Conservation (phyloP, 495 filamentous ascomycete genomes). For the Xylona heveae region DNA sequence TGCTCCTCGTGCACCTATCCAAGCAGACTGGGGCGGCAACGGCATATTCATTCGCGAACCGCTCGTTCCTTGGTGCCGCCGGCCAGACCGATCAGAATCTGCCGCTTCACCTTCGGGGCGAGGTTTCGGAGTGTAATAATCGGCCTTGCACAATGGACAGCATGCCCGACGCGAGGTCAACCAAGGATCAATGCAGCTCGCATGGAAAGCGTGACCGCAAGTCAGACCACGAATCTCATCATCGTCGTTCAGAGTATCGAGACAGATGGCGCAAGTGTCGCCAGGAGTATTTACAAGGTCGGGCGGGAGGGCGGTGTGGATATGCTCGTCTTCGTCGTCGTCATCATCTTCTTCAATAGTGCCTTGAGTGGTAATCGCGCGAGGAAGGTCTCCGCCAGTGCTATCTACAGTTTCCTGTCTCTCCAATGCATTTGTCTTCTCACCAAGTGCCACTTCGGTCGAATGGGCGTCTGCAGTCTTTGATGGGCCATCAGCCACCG, state of each 20-base stretch:
- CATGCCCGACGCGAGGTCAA: conserved; percentile 79
- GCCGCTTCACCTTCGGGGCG: conserved; percentile 28
- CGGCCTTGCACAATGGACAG: conserved; percentile 91
- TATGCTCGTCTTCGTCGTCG: conserved; percentile 70
- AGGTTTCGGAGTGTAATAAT: conserved; percentile 85
- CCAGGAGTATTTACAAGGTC: conserved; percentile 74
- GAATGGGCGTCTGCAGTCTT: too few relatives aligned
- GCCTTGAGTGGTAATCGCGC: conserved; percentile 7
- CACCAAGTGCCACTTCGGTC: too few relatives aligned
- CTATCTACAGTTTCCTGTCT: too few relatives aligned
- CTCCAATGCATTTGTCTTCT: too few relatives aligned
- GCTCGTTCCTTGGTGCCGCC: conserved; percentile 1
- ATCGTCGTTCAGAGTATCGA: conserved; percentile 82
- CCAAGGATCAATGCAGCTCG: conserved; percentile 88
- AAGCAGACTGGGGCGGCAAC: conserved; percentile 1
- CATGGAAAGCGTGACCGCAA: conserved; percentile 93
- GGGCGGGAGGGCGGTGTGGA: conserved; percentile 58
- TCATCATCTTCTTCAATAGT: conserved; percentile 34
- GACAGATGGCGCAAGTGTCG: conserved; percentile 90
- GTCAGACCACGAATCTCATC: conserved; percentile 88
- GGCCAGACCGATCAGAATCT: background rate
- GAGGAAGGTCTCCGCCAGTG: too few relatives aligned
- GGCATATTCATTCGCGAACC: conserved; percentile 1
- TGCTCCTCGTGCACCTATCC: conserved; percentile 2
- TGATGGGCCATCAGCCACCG: too few relatives aligned